phyloP scores from a whole-genome alignment of 1,284 basidiomycete species.

The Phaffia rhodozyma region DNA sequence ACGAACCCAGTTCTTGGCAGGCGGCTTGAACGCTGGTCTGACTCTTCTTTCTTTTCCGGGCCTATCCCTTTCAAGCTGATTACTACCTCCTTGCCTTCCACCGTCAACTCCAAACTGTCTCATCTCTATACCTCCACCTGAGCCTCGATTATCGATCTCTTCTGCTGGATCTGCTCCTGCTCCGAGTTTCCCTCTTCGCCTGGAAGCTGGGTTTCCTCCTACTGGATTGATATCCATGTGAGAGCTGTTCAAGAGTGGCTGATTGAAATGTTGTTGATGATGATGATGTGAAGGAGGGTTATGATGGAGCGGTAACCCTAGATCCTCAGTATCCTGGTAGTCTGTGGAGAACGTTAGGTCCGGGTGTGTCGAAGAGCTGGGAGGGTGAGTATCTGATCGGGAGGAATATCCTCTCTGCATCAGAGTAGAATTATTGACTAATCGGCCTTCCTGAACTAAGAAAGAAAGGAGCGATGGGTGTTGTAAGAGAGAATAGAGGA shows the following conservation, averaged over 20 bases:
- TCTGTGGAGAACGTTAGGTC: conserved; percentile 8
- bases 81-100: background rate
- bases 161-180: background rate
- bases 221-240: background rate
- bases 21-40: conserved; percentile 13
- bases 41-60: background rate
- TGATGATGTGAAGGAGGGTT: background rate
- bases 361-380: background rate
- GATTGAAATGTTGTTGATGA: background rate
- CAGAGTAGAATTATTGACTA: too few relatives aligned
- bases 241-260: background rate
- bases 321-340: conserved; percentile 9
- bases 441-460: too few relatives aligned
- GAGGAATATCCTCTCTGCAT: too few relatives aligned
- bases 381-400: too few relatives aligned
- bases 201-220: background rate
- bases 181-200: background rate
- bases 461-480: too few relatives aligned
- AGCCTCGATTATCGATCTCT: background rate
- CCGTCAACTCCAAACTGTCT: background rate
- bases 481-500: too few relatives aligned
- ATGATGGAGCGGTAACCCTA: conserved; percentile 3
- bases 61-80: background rate
- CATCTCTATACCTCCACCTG: background rate
- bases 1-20: conserved; percentile 17